Evolutionary conservation across 768 basidiomycete species (phyloP).

Genomic region (Cystoderma amianthinum): DNA sequence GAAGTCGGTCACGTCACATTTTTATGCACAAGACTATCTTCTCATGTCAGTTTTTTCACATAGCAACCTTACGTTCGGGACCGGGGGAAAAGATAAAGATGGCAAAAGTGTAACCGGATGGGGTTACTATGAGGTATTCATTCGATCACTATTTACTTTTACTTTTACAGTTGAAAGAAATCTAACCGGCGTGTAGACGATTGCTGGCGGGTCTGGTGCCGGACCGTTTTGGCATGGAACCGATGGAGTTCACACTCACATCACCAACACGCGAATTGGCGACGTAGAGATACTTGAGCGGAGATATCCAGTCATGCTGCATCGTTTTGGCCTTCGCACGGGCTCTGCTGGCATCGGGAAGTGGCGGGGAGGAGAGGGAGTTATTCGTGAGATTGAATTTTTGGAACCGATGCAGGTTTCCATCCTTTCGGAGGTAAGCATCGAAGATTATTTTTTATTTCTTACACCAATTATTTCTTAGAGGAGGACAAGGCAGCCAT

Average conservation of each 20-base stretch:
- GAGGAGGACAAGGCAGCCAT: conserved; percentile 82
- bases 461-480: conserved; percentile 18
- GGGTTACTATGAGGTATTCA: conserved; percentile 78
- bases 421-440: conserved; percentile 74
- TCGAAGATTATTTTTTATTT: conserved; percentile 1
- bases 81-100: conserved; percentile 80
- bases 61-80: conserved; percentile 85
- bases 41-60: conserved; percentile 4
- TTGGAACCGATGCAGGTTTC: conserved; percentile 79
- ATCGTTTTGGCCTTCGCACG: conserved; percentile 70
- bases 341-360: conserved; percentile 67
- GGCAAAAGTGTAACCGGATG: conserved; percentile 74
- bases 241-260: conserved; percentile 90
- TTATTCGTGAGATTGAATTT: conserved; percentile 78
- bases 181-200: conserved; percentile 47
- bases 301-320: conserved; percentile 87
- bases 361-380: conserved; percentile 81
- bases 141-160: conserved; percentile 5
- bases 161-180: not conserved
- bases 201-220: conserved; percentile 90
- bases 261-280: conserved; percentile 89
- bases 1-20: conserved; percentile 46
- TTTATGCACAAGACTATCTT: conserved; percentile 4
- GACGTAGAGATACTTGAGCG: conserved; percentile 93
- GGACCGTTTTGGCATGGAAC: conserved; percentile 89